phyloP scores from a whole-genome alignment of 768 basidiomycete species.

The Mycena vulgaris region DNA sequence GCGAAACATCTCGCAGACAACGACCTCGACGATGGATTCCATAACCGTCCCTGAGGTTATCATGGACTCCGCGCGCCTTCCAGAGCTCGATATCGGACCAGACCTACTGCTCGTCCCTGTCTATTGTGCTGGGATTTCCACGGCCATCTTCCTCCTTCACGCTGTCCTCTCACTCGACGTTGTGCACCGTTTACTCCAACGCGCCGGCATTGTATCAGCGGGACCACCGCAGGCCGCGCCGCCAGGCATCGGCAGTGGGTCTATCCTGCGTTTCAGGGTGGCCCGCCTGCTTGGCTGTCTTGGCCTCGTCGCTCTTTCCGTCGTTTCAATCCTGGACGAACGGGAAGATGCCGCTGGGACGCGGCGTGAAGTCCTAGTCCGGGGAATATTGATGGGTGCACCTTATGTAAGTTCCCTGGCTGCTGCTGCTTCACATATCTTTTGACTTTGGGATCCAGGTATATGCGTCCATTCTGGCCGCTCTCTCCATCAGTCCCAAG shows the following conservation, averaged over 20 bases:
- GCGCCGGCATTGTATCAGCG: background rate
- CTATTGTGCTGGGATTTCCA: background rate
- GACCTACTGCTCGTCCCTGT: background rate
- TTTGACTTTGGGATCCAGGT: conserved; percentile 3
- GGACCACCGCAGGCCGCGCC: background rate
- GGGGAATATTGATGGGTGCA: background rate
- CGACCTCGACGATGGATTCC: background rate
- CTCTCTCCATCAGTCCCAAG: conserved; percentile 5
- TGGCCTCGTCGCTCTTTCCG: conserved; percentile 36
- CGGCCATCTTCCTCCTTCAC: background rate
- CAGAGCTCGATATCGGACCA: background rate
- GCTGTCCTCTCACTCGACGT: background rate
- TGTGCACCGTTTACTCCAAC: background rate
- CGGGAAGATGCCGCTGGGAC: background rate
- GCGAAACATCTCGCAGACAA: background rate
- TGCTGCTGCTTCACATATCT: background rate
- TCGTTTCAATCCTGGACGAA: background rate
- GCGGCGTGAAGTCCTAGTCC: background rate
- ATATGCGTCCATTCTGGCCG: conserved; percentile 19
- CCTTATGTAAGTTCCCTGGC: background rate
- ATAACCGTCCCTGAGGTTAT: background rate
- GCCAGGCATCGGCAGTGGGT: conserved; percentile 29
- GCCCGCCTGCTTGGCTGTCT: conserved; percentile 40
- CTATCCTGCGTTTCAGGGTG: conserved; percentile 38
- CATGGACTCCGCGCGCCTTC: background rate